These are phyloP conservation scores for Neofusicoccum laricinum DNA, from an alignment of 2,329 filamentous ascomycete species.

Conservation along the genomic window DNA sequence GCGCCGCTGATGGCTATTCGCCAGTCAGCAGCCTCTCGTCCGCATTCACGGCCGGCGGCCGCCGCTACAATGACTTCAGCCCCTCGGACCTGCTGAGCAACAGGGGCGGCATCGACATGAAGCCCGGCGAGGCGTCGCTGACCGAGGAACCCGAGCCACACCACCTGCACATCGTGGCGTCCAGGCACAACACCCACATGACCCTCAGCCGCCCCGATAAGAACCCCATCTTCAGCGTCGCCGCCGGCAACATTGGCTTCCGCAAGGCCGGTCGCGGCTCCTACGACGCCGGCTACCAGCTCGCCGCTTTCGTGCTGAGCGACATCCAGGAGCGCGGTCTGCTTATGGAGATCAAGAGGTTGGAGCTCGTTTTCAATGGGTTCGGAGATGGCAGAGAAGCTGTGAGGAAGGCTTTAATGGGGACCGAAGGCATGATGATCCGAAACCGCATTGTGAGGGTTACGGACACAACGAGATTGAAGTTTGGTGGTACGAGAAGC, in stretches of 20 bases:
- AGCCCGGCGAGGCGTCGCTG: neutral
- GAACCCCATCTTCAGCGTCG: conserved; percentile 74
- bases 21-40: neutral
- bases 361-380: conserved; percentile 81
- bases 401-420: conserved; percentile 82
- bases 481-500: conserved; percentile 93
- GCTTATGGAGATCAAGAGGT: conserved; percentile 67
- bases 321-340: conserved; percentile 80
- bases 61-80: neutral
- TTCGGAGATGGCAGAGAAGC: conserved; percentile 88
- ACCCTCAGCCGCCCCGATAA: conserved; percentile 82
- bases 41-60: neutral
- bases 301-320: conserved; percentile 78
- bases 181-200: conserved; percentile 94
- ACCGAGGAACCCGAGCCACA: conserved; percentile 56
- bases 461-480: conserved; percentile 82
- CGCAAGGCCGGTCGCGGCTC: conserved; percentile 73
- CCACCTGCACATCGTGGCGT: conserved; percentile 81
- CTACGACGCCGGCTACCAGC: conserved; percentile 91
- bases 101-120: neutral
- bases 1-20: neutral
- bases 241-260: conserved; percentile 89
- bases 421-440: conserved; percentile 75
- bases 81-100: neutral
- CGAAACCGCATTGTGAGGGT: conserved; percentile 74